A percentile compares a stretch with the other conserved stretches of the same genome.
Conservation (phyloP, 2,329 filamentous ascomycete species). For the Diaporthe citriasiana region DNA sequence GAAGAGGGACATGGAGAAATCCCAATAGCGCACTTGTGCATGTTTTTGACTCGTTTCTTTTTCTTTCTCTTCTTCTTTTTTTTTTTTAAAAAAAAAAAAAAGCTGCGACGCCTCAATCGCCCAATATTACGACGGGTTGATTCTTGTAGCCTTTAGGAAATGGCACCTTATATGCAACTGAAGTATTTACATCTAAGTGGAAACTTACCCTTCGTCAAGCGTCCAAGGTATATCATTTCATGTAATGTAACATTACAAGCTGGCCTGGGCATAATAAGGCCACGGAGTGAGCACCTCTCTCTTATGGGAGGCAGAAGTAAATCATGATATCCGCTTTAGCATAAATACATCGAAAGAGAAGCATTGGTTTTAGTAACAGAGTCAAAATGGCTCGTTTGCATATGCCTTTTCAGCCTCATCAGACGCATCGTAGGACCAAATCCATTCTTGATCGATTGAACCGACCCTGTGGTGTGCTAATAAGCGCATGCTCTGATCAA, state of each 20-base stretch:
- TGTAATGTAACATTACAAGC: neutral
- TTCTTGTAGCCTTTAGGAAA: too few species aligned
- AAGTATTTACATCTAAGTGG: too few species aligned
- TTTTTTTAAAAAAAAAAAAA: too few species aligned
- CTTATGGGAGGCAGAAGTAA: neutral
- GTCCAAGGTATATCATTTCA: too few species aligned
- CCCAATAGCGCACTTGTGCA: too few species aligned
- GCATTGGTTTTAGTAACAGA: too few species aligned
- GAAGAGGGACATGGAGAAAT: constrained; percentile 47
- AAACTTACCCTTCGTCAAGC: too few species aligned
- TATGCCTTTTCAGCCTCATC: neutral
- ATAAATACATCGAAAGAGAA: neutral
- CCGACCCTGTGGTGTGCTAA: neutral
- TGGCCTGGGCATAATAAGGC: neutral
- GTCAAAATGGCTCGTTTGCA: neutral
- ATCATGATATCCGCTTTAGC: neutral
- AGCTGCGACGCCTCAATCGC: neutral
- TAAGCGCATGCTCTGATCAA: neutral
- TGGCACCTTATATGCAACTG: too few species aligned
- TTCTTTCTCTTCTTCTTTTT: too few species aligned
- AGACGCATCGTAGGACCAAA: constrained; percentile 3
- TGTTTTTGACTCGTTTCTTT: neutral
- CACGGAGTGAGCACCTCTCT: neutral
- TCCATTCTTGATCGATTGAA: neutral
- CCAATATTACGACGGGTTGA: neutral